Percentiles rank a stretch among this genome's conserved stretches.
These are phyloP conservation scores for Trichoderma virens DNA, from an alignment of 495 filamentous ascomycete genomes.

Conservation along the genomic window DNA sequence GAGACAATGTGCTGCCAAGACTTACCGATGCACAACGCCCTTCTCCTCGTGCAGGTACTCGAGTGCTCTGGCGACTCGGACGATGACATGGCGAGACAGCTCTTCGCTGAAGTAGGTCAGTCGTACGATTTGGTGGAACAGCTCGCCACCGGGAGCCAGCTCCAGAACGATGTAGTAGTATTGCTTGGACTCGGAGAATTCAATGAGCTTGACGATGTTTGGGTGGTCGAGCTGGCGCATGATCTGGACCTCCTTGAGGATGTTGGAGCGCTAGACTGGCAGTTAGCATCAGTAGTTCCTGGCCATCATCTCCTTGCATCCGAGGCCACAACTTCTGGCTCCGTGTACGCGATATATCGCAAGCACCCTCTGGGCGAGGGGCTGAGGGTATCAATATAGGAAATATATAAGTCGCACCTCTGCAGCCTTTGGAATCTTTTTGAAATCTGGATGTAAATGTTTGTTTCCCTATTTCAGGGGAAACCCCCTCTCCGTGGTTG, in stretches of 20 bases:
- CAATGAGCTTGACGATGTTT: slow-evolving; percentile 85
- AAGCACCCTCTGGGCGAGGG: slow-evolving; percentile 11
- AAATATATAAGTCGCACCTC: slow-evolving; percentile 77
- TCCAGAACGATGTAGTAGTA: slow-evolving; percentile 98
- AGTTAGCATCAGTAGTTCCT: neutral
- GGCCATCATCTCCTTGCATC: neutral
- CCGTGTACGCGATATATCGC: slow-evolving; percentile 11
- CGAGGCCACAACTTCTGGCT: neutral
- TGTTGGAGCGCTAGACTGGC: slow-evolving; percentile 71
- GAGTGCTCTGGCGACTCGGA: slow-evolving; percentile 86
- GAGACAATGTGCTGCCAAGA: slow-evolving; percentile 7
- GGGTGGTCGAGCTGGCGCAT: slow-evolving; percentile 95
- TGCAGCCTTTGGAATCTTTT: slow-evolving; percentile 84
- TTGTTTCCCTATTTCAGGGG: slow-evolving; percentile 60
- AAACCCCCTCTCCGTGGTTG: slow-evolving; percentile 25
- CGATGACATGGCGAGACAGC: slow-evolving; percentile 86
- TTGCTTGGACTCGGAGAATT: slow-evolving; percentile 87
- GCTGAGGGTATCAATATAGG: neutral
- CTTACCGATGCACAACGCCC: slow-evolving; percentile 94
- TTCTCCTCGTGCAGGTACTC: slow-evolving; percentile 92
- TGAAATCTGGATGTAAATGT: slow-evolving; percentile 89
- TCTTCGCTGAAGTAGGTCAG: slow-evolving; percentile 98
- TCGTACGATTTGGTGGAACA: slow-evolving; percentile 97
- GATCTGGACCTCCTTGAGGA: slow-evolving; percentile 96
- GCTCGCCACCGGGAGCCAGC: slow-evolving; percentile 87